Evolutionary conservation across 2,329 filamentous ascomycete genomes (phyloP), one percentile per base, ranked within the genome.

Genomic region (Cryphonectria nitschkei): DNA sequence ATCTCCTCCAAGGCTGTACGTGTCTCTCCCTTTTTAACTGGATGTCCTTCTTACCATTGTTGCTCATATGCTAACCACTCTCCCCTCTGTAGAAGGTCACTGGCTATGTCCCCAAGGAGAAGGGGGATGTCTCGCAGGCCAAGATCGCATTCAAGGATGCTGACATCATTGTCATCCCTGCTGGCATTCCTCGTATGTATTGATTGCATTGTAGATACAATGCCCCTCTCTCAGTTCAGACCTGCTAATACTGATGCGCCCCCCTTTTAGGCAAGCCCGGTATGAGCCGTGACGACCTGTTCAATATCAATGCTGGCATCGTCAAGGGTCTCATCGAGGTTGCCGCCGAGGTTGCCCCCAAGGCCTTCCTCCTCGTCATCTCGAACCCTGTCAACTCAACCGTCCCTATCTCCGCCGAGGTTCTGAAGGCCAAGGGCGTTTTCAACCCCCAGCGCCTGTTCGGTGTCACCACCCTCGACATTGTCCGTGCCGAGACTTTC

Each of bases 301-400:
- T 99, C 92, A 98, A 98, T 86, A 97, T 98, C 88, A 99, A 99
- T 83, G 96, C 96, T 73, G 93, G 95, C 78, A 99, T 99, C 80
- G 96, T 99, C 80, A 94, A 96, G 85, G 94, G 93, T 77, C 88
- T 99, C 76, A 92, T 97, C 77, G 92, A 97, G 87, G 91, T 93
- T 68, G 90, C 94, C 78, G 94, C 95, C 77, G 91, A 98, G 81
- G 90, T 92, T 79, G 91, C 91, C 81, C 96, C 96, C 81, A 97
- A 98, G 82, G 96, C 96, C 69, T 97, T 92, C 85, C 90, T 97
- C 81, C 90, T 98, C 75, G 91, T 99, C 86, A 99, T 99, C 84
- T 98, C 95, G 79, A 99, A 99, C 90, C 96, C 96, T 72, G 96
- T 99, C 84, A 99, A 99, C 91, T 97, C 94, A 68, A 99, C 96